These are phyloP conservation scores for Lunularia cruciata DNA, from an alignment of 225 moss, liverwort and hornwort genomes.

Conservation along the genomic window DNA sequence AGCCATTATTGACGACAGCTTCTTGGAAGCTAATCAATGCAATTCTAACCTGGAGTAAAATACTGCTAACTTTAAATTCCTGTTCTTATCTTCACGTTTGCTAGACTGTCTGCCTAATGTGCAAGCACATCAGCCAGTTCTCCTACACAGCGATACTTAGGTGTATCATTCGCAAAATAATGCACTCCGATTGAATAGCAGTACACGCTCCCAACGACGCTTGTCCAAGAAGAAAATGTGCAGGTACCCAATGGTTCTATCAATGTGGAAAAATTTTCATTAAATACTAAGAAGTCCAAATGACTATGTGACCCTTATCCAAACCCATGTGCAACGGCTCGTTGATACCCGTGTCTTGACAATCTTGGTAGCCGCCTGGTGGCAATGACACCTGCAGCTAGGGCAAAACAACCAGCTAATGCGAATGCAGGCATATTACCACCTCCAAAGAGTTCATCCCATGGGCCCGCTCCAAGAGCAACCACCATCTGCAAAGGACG, in stretches of 20 bases:
- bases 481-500: slow-evolving; percentile 59
- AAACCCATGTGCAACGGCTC: slow-evolving; percentile 43
- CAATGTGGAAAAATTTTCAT: no score
- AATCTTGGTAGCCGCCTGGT: slow-evolving; percentile 63
- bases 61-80: neutral
- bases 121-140: neutral
- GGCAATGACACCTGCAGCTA: slow-evolving; percentile 66
- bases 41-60: neutral
- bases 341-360: slow-evolving; percentile 64
- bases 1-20: slow-evolving; percentile 6
- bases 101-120: neutral
- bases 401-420: slow-evolving; percentile 66
- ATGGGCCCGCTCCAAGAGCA: slow-evolving; percentile 81
- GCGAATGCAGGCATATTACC: slow-evolving; percentile 84
- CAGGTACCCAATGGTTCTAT: no score
- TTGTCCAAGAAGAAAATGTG: neutral
- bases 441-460: slow-evolving; percentile 85
- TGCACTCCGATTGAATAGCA: neutral
- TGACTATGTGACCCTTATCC: slow-evolving; percentile 29
- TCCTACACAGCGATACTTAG: slow-evolving; percentile 5
- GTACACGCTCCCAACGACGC: neutral
- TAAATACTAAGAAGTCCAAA: neutral
- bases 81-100: neutral
- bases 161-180: neutral
- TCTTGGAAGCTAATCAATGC: slow-evolving; percentile 19